A percentile compares a stretch with the other conserved stretches of the same genome.
phyloP scores from a whole-genome alignment of 2,329 filamentous ascomycete species.

The Penicillium oxalicum region DNA sequence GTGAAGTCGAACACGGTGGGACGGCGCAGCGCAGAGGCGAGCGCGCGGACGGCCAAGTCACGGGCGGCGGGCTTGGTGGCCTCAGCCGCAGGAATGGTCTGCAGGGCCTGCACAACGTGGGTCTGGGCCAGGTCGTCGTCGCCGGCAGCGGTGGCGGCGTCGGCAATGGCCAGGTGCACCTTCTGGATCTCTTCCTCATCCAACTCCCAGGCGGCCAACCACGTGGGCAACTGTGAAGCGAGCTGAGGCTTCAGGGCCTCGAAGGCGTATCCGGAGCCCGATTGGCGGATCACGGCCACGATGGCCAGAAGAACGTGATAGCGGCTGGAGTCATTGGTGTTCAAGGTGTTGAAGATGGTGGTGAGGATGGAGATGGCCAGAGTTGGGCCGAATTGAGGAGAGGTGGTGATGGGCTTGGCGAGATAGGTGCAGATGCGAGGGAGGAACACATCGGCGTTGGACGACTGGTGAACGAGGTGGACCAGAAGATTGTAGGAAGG shows the following conservation, averaged over 20 bases:
- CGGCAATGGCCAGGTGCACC: slow-evolving; percentile 75
- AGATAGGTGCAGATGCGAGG: slow-evolving; percentile 86
- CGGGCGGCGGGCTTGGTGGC: slow-evolving; percentile 50
- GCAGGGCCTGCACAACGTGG: slow-evolving; percentile 69
- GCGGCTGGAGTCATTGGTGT: slow-evolving; percentile 67
- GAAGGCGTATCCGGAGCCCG: slow-evolving; percentile 66
- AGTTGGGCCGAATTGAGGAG: slow-evolving; percentile 74
- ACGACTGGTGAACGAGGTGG: slow-evolving; percentile 81
- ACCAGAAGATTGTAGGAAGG: slow-evolving; percentile 95
- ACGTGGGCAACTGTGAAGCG: slow-evolving; percentile 66
- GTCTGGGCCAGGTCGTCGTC: slow-evolving; percentile 71
- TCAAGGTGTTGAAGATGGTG: slow-evolving; percentile 93
- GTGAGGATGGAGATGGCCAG: slow-evolving; percentile 86
- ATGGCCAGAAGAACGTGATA: slow-evolving; percentile 90
- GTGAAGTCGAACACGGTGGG: slow-evolving; percentile 67
- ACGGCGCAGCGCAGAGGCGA: slow-evolving; percentile 61
- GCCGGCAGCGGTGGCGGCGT: slow-evolving; percentile 70
- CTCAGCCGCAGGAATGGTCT: slow-evolving; percentile 62
- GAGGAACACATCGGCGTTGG: slow-evolving; percentile 78
- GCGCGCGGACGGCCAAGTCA: slow-evolving; percentile 56
- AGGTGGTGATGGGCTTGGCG: slow-evolving; percentile 76
- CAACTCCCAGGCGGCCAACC: slow-evolving; percentile 77
- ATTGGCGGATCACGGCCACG: slow-evolving; percentile 69
- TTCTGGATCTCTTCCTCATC: slow-evolving; percentile 77
- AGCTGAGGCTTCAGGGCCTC: slow-evolving; percentile 79